Percentiles rank a stretch among this genome's conserved stretches.
Evolutionary conservation across 805 yeast species (phyloP).

Genomic region (Wickerhamomyces mucosus): DNA sequence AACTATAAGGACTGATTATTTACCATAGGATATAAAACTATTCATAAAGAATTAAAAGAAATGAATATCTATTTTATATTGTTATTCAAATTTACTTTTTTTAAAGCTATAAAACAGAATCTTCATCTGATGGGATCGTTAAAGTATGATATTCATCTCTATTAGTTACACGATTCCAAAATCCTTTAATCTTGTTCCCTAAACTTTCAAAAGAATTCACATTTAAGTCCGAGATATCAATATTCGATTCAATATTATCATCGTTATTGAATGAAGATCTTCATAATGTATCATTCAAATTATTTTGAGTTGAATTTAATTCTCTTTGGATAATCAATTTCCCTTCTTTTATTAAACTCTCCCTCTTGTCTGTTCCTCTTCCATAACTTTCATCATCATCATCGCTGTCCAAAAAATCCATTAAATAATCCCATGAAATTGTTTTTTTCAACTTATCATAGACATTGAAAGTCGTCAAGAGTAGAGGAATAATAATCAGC

Average conservation of each 20-base stretch:
- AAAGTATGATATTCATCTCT: background rate
- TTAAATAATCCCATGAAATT: slow-evolving; percentile 11
- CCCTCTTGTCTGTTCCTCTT: slow-evolving; percentile 12
- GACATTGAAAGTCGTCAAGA: slow-evolving; percentile 53
- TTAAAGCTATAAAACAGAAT: too few relatives aligned
- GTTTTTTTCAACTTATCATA: slow-evolving; percentile 46
- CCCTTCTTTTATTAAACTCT: slow-evolving; percentile 15
- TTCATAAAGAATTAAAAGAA: too few relatives aligned
- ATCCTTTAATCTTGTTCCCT: background rate
- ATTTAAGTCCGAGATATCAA: background rate
- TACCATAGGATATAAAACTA: slow-evolving; percentile 1
- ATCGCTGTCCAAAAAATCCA: slow-evolving; percentile 7
- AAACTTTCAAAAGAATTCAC: background rate
- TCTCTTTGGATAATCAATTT: slow-evolving; percentile 18
- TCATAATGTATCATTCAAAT: too few relatives aligned
- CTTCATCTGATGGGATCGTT: background rate
- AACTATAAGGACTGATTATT: background rate
- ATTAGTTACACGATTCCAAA: background rate
- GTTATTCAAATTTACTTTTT: too few relatives aligned
- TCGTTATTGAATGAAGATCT: background rate
- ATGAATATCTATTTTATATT: too few relatives aligned
- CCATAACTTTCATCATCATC: slow-evolving; percentile 11
- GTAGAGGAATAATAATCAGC: slow-evolving; percentile 59
- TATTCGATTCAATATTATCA: background rate
- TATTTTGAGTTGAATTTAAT: too few relatives aligned